These are phyloP conservation scores for Xanthoparmelia taractica DNA, from an alignment of 495 filamentous ascomycete genomes.

Conservation along the genomic window DNA sequence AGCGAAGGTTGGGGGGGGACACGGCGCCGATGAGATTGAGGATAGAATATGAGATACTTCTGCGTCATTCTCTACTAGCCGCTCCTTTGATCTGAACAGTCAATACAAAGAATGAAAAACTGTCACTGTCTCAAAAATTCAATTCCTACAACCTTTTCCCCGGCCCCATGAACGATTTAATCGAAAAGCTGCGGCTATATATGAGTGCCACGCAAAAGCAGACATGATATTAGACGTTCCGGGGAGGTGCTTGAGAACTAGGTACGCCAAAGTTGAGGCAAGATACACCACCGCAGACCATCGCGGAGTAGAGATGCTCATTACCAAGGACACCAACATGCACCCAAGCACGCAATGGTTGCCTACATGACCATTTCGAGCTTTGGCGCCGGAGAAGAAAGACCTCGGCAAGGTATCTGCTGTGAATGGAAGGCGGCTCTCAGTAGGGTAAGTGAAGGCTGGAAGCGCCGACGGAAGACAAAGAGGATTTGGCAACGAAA, in stretches of 20 bases:
- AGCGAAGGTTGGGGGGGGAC: conserved; percentile 10
- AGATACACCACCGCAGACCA: no score
- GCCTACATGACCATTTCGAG: no score
- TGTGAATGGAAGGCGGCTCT: neutral
- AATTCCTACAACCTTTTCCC: neutral
- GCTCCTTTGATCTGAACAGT: neutral
- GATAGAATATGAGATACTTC: neutral
- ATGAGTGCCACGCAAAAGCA: neutral
- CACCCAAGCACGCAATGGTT: no score
- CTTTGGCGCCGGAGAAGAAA: no score
- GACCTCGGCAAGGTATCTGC: no score
- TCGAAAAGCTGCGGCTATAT: neutral
- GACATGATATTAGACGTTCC: neutral
- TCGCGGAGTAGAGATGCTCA: no score
- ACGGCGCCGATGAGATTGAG: conserved; percentile 8
- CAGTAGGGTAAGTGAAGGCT: neutral
- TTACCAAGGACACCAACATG: no score
- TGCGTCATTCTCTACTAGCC: neutral
- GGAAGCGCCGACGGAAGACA: neutral
- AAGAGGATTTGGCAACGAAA: neutral
- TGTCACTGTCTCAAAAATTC: neutral
- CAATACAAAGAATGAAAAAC: neutral
- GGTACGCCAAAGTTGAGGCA: neutral
- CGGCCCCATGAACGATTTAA: neutral
- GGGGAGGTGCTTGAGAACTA: neutral